Evolutionary conservation across 2,329 filamentous ascomycete species (phyloP).

Genomic region (Fusarium sp.): DNA sequence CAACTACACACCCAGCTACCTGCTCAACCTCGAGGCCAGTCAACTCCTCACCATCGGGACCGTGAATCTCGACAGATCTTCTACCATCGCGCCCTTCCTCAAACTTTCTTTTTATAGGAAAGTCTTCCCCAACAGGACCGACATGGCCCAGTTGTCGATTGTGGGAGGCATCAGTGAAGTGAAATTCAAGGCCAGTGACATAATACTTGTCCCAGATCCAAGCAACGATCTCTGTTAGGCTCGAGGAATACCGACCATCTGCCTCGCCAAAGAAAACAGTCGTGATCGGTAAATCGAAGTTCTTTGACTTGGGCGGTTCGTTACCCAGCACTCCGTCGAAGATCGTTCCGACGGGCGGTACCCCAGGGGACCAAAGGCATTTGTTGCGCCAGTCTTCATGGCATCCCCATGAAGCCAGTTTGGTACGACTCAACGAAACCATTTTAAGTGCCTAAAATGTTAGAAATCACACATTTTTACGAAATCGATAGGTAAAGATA

Average conservation of each 20-base stretch:
- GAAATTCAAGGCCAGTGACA: slow-evolving; percentile 29
- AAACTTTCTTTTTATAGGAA: not conserved
- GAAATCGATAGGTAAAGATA: too few species aligned
- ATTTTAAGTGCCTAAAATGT: slow-evolving; percentile 30
- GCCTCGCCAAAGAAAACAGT: slow-evolving; percentile 26
- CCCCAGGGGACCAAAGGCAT: slow-evolving; percentile 31
- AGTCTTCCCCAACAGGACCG: not conserved
- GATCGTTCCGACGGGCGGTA: slow-evolving; percentile 9
- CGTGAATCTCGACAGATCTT: not conserved
- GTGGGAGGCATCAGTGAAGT: slow-evolving; percentile 10
- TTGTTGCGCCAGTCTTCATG: slow-evolving; percentile 1
- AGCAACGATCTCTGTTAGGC: slow-evolving; percentile 17
- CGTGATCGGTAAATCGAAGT: slow-evolving; percentile 1
- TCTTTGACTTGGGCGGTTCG: not conserved
- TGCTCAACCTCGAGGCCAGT: slow-evolving; percentile 12
- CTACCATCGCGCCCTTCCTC: too few species aligned
- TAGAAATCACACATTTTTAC: not conserved
- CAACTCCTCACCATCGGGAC: slow-evolving; percentile 23
- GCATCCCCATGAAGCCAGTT: not conserved
- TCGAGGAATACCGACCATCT: slow-evolving; percentile 7
- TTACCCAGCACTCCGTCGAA: slow-evolving; percentile 17
- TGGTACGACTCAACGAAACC: slow-evolving; percentile 15
- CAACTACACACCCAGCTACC: not conserved
- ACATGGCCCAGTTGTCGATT: slow-evolving; percentile 16
- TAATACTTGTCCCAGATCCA: slow-evolving; percentile 15